Evolutionary conservation across 2,329 filamentous ascomycete species (phyloP), one percentile per base, ranked within the genome.

Genomic region (Hymenoscyphus salicellus): DNA sequence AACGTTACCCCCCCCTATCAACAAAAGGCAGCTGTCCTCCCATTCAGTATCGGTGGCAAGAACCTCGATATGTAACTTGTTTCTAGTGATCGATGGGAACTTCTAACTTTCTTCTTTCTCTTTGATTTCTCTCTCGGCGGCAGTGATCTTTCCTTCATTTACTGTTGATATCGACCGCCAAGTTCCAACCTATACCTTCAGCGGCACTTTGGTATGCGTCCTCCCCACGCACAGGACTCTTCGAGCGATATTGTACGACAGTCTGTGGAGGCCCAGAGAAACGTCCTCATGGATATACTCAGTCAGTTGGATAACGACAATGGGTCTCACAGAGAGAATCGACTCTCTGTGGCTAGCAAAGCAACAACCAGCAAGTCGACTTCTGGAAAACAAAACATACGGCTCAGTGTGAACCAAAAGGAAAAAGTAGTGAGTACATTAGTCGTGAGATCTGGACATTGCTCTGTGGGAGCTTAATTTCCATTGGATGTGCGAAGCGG

Each of bases 211-310:
- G 30, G 16, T n/a, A 63, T 30, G 10, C 43, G 49, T 28, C 58
- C 55, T 58, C 41, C 55, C 23, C 26, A n/a, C 43, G 43, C 36
- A 6, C 14, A 17, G 4, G 8, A 23, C 14, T 16, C 56, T 41
- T 55, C 56, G 28, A 55, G 55, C 30, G 43, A 14, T 43, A 30
- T 14, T 32, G 38, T 20, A 41, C 28, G 49, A 36, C 49, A 41
- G 46, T 60, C 62, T 30, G 46, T 61, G 8, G 52, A 61, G 17
- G 26, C 43, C 14, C 58, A 43, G 49, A 28, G 60, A 43, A 49
- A 62, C 26, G 30, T 65, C 20, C 57, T 65, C 33, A 62, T 62
- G 63, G 49, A 62, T 36, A 65, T 62, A n/a, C 32, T 62, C n/a
- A 56, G 46, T 23, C 63, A 65, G n/a, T 33, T 60, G n/a, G 60